Evolutionary conservation across 2,329 filamentous ascomycete genomes (phyloP), one percentile per base, ranked within the genome.

Genomic region (Microthyrium microscopicum): DNA sequence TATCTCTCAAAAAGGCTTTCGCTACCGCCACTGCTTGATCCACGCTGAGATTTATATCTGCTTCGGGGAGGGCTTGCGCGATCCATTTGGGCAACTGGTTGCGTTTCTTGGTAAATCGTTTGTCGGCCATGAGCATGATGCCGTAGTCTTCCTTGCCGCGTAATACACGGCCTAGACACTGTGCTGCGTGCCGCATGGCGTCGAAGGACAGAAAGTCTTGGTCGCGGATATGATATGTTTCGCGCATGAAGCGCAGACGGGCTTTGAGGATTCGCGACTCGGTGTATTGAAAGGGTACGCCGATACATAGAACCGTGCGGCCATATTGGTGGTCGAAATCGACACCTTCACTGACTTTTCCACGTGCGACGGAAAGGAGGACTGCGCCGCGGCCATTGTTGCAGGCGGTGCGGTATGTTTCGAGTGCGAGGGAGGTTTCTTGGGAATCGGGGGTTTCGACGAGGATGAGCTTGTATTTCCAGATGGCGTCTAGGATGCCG

Each of bases 311-410:
- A 57, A 98, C 91, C 9, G 87, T 89, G 35, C 89, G 78, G 25
- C 89, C 89, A 53, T 94, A 98, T 48, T 98, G 89, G 49, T 98
- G 89, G 54, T 98, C 89, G 48, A 98, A 98, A 71, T 98, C 89
- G 44, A 98, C 95, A 30, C 91, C 91, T 54, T 98, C 89, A 1
- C 80, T 89, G 6, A 98, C 91, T 53, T 98, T 98, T 20, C 89
- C 89, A 54, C 89, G 79, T 2, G 89, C 89, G 53, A 98, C 89
- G 51, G 87, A 95, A 4, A 98, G 70, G 3, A 98, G 62, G 11
- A 98, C 77, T 1, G 89, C 91, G 13, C 89, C 89, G 37, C 91
- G 74, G 11, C 89, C 91, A 50, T 98, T 98, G 60, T 84, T 93
- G 56, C 89, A 98, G 2, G 91, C 91, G 6, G 87, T 95, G 37